Percentiles rank a stretch among this genome's conserved stretches.
These are phyloP conservation scores for Anisodus tanguticus DNA, from an alignment of 257 asterid species.

Conservation along the genomic window DNA sequence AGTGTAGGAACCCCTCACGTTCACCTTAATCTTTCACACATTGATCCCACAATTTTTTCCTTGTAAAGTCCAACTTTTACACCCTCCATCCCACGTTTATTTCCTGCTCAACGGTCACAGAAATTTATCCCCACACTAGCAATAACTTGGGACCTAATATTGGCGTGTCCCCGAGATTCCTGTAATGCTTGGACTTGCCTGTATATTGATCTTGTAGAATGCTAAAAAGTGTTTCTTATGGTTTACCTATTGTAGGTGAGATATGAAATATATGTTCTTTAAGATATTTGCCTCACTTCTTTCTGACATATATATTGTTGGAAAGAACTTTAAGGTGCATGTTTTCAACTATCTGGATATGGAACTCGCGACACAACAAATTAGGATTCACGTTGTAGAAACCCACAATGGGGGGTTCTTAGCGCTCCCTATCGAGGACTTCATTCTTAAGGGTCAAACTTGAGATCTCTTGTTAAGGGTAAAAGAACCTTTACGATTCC, in stretches of 20 bases:
- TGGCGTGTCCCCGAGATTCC: no score
- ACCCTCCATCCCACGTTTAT: no score
- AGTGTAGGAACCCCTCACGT: constrained; percentile 22
- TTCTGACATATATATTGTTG: background rate
- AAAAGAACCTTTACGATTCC: background rate
- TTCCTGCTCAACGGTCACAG: no score
- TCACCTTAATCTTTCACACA: constrained; percentile 24
- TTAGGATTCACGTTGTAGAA: background rate
- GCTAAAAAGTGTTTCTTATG: background rate
- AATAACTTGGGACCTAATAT: no score
- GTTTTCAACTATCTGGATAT: no score
- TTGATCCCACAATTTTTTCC: constrained; percentile 21
- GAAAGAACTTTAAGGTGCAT: no score
- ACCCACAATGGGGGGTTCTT: background rate
- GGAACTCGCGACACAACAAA: background rate
- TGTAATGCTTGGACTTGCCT: constrained; percentile 16
- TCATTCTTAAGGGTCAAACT: background rate
- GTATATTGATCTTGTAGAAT: constrained; percentile 25
- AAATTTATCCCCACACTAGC: no score
- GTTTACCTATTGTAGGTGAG: background rate
- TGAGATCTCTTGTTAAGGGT: background rate
- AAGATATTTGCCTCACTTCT: background rate
- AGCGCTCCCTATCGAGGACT: background rate
- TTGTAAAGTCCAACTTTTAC: constrained; percentile 19
- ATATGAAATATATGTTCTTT: background rate